phyloP scores from a whole-genome alignment of 2,329 filamentous ascomycete species.

The Ustulina deusta region DNA sequence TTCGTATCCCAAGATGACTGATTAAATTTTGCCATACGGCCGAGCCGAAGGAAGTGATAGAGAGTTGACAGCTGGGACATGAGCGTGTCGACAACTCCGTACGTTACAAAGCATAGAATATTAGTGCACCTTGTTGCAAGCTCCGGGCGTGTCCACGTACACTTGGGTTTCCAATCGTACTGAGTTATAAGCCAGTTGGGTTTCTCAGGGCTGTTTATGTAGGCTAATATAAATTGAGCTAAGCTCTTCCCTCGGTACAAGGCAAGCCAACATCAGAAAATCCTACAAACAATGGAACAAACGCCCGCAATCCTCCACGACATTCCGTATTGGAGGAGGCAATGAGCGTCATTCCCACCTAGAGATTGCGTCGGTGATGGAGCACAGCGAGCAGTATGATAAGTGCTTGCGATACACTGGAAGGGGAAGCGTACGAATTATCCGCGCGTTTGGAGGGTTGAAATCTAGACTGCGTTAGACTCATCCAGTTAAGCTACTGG shows the following conservation, averaged over 20 bases:
- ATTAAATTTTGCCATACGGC: background rate
- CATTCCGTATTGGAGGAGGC: background rate
- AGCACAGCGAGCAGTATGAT: background rate
- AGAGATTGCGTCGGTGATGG: background rate
- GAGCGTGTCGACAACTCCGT: background rate
- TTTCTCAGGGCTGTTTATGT: background rate
- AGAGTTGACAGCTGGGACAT: background rate
- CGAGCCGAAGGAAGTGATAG: background rate
- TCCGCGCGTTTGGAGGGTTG: conserved; percentile 15
- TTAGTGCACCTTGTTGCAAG: background rate
- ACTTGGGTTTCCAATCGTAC: background rate
- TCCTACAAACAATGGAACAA: background rate
- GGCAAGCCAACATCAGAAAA: background rate
- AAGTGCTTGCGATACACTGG: background rate
- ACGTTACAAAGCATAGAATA: background rate
- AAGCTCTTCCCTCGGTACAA: background rate
- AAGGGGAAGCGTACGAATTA: conserved; percentile 8
- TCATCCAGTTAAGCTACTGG: conserved; percentile 3
- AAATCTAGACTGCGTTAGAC: conserved; percentile 21
- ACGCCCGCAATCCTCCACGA: background rate
- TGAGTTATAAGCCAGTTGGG: background rate
- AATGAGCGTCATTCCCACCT: background rate
- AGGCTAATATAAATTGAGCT: background rate
- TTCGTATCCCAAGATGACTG: background rate
- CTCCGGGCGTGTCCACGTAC: background rate